These are phyloP conservation scores for Epithemia pelagica DNA, from an alignment of 108 stramenopile species.

Conservation along the genomic window DNA sequence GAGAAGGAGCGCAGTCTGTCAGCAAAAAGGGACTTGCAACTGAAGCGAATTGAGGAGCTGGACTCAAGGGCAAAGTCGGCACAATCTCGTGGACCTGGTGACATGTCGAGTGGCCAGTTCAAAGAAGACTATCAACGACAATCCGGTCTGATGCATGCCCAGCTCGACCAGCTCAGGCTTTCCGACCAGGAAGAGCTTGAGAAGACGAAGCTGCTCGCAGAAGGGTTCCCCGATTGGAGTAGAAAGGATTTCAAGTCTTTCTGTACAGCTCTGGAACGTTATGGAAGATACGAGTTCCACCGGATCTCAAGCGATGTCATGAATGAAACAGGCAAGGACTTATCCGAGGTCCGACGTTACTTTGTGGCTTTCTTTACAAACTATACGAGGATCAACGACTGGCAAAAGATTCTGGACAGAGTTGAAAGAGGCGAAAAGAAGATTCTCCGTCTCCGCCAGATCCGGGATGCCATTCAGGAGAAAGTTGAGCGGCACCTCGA, in stretches of 20 bases:
- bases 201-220: constrained; percentile 60
- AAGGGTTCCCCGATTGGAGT: constrained; percentile 94
- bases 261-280: constrained; percentile 76
- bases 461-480: constrained; percentile 89
- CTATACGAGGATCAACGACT: constrained; percentile 80
- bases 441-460: constrained; percentile 76
- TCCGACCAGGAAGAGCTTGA: constrained; percentile 48
- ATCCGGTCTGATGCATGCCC: constrained; percentile 53
- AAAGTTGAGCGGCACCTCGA: constrained; percentile 93
- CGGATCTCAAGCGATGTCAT: constrained; percentile 72
- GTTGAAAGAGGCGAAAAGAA: constrained; percentile 89
- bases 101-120: constrained; percentile 1
- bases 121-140: constrained; percentile 33
- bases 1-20: constrained; percentile 72
- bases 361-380: constrained; percentile 84
- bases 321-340: constrained; percentile 81
- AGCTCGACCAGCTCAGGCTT: constrained; percentile 42
- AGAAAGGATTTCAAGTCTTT: constrained; percentile 88
- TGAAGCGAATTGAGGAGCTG: constrained; percentile 63
- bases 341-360: constrained; percentile 82
- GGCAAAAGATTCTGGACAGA: constrained; percentile 80
- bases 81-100: constrained; percentile 14
- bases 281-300: constrained; percentile 84
- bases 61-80: constrained; percentile 43
- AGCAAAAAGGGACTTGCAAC: constrained; percentile 57